Evolutionary conservation across 495 filamentous ascomycete genomes (phyloP), one percentile per base, ranked within the genome.

Genomic region (Penicillium manginii): DNA sequence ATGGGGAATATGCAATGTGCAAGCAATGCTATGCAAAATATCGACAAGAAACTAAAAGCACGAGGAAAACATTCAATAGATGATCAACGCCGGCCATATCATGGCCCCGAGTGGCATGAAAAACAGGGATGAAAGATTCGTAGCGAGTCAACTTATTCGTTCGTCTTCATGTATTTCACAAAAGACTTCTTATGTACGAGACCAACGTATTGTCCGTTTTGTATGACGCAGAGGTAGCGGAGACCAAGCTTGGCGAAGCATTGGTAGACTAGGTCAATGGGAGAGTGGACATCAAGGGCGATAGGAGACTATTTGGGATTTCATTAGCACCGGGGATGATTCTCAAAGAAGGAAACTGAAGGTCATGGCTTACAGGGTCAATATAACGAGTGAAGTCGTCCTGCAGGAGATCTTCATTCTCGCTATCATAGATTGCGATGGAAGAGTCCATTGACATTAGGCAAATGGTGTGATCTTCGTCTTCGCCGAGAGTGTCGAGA

Each of bases 131-230:
- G 26, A 9, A 45, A 32, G 40, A 21, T 42, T 45, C 48, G 8
- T 37, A 5, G 21, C 22, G 52, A 31, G 37, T 23, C 29, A 12
- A 46, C 55, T 70, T 85, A 83, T 64, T 93, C 89, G 35, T 91
- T 71, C 65, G 92, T 85, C 59, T 91, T 91, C 74, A 96, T 86
- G 70, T 92, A 97, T 74, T 92, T 96, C 52, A 96, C 93, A 78
- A 98, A 98, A 19, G 86, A 84, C 78, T 98, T 98, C 77, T 97
- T 98, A 74, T 98, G 94, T 22, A 96, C 91, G 78, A 98, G 81
- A 54, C 94, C 94, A 2, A 90, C 91, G 74, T 91, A 98, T 35
- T 85, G 82, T 19, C 94, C 94, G 66, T 96, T 85, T 39, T 78
- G 83, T 22, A 96, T 73, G 18, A 96, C 92, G 73, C 94, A 98